phyloP scores from a whole-genome alignment of 2,329 filamentous ascomycete species.

The Magnaporthiopsis poae region DNA sequence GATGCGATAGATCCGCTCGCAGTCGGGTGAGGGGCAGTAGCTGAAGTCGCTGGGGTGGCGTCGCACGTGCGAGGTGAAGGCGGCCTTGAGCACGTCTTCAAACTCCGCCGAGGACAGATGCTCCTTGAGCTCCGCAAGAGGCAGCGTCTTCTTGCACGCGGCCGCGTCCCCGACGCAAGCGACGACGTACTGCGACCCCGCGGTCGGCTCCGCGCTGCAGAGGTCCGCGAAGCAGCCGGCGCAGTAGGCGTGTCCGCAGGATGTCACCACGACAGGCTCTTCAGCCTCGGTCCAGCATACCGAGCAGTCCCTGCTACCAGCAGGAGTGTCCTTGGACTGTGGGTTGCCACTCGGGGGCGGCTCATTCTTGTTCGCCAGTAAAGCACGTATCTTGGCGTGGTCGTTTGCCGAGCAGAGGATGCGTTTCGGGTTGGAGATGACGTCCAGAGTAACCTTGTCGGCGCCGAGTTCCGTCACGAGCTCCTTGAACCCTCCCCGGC shows the following conservation, averaged over 20 bases:
- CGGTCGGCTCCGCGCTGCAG: constrained; percentile 9
- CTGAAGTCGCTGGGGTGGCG: constrained; percentile 22
- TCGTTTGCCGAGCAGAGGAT: constrained; percentile 17
- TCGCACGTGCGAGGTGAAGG: constrained; percentile 26
- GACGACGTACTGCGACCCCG: constrained; percentile 12
- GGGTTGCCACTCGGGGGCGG: neutral
- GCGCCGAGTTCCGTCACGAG: constrained; percentile 19
- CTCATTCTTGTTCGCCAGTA: too few relatives aligned
- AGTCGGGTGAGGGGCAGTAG: constrained; percentile 35
- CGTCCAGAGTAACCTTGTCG: constrained; percentile 22
- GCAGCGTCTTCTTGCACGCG: constrained; percentile 18
- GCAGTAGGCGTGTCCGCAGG: constrained; percentile 34
- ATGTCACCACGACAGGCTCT: constrained; percentile 22
- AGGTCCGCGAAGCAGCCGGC: constrained; percentile 28
- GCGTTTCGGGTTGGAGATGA: constrained; percentile 21
- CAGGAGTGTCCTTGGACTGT: neutral
- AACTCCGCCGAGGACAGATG: constrained; percentile 23
- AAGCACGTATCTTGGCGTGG: too few relatives aligned
- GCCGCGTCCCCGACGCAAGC: constrained; percentile 18
- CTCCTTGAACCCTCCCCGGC: constrained; percentile 20
- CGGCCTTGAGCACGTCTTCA: constrained; percentile 27
- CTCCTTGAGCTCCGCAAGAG: constrained; percentile 20
- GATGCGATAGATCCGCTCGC: constrained; percentile 30
- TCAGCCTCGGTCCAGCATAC: constrained; percentile 29
- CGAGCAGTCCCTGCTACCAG: constrained; percentile 17